Conservation (phyloP, 352 stramenopile genomes). For the Thraustochytrium sp. region DNA sequence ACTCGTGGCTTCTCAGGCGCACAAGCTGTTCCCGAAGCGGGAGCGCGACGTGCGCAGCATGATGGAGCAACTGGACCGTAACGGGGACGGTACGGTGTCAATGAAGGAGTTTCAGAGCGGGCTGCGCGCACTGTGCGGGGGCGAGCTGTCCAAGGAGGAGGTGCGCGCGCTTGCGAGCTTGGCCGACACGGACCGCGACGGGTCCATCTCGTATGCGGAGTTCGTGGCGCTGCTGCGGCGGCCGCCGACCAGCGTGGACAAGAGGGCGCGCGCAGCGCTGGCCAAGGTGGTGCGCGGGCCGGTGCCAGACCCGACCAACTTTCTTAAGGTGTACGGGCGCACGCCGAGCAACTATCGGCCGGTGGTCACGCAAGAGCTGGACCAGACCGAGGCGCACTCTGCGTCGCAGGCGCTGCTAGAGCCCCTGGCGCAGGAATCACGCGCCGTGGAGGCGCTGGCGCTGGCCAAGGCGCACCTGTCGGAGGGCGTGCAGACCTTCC, state of each 20-base stretch:
- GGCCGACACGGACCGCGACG: neutral
- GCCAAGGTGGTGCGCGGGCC: neutral
- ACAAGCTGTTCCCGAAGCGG: neutral
- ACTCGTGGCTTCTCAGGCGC: neutral
- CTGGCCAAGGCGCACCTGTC: neutral
- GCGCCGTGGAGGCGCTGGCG: neutral
- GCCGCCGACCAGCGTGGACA: neutral
- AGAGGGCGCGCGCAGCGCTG: neutral
- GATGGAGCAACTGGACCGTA: neutral
- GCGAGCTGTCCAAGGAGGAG: neutral
- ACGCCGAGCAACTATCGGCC: constrained; percentile 19
- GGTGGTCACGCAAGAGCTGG: neutral
- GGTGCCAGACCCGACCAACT: neutral
- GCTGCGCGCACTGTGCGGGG: neutral
- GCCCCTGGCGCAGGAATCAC: neutral
- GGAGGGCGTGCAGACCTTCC: neutral
- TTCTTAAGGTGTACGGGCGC: neutral
- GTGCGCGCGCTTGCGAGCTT: neutral
- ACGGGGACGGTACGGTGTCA: neutral
- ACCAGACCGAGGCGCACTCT: neutral
- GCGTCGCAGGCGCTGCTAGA: neutral
- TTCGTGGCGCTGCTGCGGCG: neutral
- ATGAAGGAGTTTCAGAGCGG: neutral
- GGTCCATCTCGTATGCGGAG: neutral
- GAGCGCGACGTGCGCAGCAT: neutral